A percentile compares a stretch with the other conserved stretches of the same genome.
Conservation (phyloP, 2,329 filamentous ascomycete species). For the Pseudogymnoascus sp. region DNA sequence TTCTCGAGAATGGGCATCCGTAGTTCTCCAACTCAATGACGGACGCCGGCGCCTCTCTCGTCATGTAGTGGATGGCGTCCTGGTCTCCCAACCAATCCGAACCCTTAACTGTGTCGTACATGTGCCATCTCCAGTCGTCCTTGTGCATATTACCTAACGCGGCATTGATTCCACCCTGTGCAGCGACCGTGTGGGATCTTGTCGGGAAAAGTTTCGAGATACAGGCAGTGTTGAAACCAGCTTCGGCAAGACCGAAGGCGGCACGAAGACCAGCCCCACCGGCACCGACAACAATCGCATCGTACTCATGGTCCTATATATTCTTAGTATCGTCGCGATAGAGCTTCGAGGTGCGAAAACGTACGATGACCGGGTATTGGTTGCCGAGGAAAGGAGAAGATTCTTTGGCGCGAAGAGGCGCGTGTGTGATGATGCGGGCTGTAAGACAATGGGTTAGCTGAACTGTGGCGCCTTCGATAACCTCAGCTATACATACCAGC, state of each 20-base stretch:
- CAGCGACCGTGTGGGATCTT: slow-evolving; percentile 75
- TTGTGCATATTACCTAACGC: slow-evolving; percentile 93
- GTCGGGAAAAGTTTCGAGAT: slow-evolving; percentile 84
- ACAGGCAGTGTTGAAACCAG: slow-evolving; percentile 83
- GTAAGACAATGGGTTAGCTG: slow-evolving; percentile 18
- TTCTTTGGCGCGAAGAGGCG: slow-evolving; percentile 85
- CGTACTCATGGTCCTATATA: slow-evolving; percentile 86
- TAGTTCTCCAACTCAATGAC: slow-evolving; percentile 97
- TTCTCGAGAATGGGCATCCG: slow-evolving; percentile 93
- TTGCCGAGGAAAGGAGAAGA: slow-evolving; percentile 76
- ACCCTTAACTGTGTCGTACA: slow-evolving; percentile 98
- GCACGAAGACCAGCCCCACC: slow-evolving; percentile 75
- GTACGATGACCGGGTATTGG: slow-evolving; percentile 89
- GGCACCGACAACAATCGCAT: slow-evolving; percentile 88
- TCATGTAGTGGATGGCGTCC: slow-evolving; percentile 98
- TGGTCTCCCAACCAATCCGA: slow-evolving; percentile 97
- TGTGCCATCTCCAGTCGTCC: slow-evolving; percentile 98
- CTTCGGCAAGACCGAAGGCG: slow-evolving; percentile 78
- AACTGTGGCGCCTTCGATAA: background rate
- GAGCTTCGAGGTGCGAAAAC: slow-evolving; percentile 14
- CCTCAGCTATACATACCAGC: slow-evolving; percentile 50
- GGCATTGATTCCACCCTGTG: slow-evolving; percentile 79
- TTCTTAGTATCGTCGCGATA: slow-evolving; percentile 11
- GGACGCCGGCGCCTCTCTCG: slow-evolving; percentile 80
- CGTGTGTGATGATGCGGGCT: slow-evolving; percentile 82